These are phyloP conservation scores for Phaseolus lunatus DNA, from an alignment of 306 rosid species.

Conservation along the genomic window DNA sequence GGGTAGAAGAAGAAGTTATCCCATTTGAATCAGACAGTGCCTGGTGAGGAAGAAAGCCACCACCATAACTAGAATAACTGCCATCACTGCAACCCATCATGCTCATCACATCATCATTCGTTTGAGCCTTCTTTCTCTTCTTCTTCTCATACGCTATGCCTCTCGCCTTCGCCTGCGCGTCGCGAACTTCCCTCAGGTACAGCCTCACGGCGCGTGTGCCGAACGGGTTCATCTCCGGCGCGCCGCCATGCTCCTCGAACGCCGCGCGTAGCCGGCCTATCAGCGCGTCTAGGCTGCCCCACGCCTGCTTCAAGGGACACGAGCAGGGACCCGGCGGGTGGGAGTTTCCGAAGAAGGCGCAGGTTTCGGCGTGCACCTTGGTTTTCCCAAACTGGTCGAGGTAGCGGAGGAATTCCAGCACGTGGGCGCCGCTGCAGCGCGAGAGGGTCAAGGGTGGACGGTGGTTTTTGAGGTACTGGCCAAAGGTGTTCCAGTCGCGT, in stretches of 20 bases:
- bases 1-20: not conserved
- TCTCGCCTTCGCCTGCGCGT: constrained; percentile 70
- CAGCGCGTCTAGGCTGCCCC: constrained; percentile 57
- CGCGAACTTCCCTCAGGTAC: constrained; percentile 60
- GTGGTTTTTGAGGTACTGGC: constrained; percentile 75
- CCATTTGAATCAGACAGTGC: constrained; percentile 26
- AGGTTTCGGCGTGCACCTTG: constrained; percentile 51
- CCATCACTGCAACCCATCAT: not conserved
- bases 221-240: constrained; percentile 57
- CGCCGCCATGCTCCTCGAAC: constrained; percentile 79
- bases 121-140: constrained; percentile 50
- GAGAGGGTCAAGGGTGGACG: constrained; percentile 74
- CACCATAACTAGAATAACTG: constrained; percentile 12
- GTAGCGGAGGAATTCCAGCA: constrained; percentile 77
- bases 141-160: constrained; percentile 79
- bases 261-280: constrained; percentile 75
- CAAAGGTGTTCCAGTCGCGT: constrained; percentile 77
- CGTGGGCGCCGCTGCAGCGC: constrained; percentile 75
- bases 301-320: constrained; percentile 63
- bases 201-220: constrained; percentile 75
- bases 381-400: constrained; percentile 69
- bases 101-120: not conserved
- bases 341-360: constrained; percentile 71
- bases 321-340: constrained; percentile 79
- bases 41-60: constrained; percentile 29